Percentiles rank a stretch among this genome's conserved stretches.
phyloP scores from a whole-genome alignment of 345 rosid species.

The Sisymbrium altissimum region DNA sequence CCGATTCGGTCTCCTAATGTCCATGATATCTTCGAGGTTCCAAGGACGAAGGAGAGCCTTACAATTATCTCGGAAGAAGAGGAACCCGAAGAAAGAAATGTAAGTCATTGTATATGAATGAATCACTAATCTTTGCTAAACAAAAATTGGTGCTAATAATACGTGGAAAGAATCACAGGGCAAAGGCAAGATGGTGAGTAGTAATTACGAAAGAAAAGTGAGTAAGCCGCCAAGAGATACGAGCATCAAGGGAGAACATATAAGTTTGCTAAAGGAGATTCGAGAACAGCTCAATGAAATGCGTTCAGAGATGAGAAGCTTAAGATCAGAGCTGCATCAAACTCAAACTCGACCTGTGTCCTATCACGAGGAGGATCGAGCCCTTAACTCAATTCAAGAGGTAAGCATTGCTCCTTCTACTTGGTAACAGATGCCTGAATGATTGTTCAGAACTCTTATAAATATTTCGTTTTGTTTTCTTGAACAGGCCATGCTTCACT shows the following conservation, averaged over 20 bases:
- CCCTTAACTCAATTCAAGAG: slow-evolving; percentile 28
- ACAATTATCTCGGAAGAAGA: slow-evolving; percentile 39
- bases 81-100: slow-evolving; percentile 25
- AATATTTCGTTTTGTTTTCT: slow-evolving; percentile 9
- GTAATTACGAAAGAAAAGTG: slow-evolving; percentile 34
- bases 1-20: slow-evolving; percentile 29
- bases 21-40: slow-evolving; percentile 71
- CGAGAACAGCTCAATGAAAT: slow-evolving; percentile 59
- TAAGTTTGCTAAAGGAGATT: slow-evolving; percentile 62
- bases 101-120: not conserved
- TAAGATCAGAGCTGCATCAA: slow-evolving; percentile 37
- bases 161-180: slow-evolving; percentile 20
- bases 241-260: slow-evolving; percentile 32
- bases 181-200: slow-evolving; percentile 40
- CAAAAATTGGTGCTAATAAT: not conserved
- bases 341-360: slow-evolving; percentile 25
- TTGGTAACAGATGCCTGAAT: not conserved
- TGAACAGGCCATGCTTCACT: slow-evolving; percentile 77
- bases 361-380: slow-evolving; percentile 44
- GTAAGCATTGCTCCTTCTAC: slow-evolving; percentile 1
- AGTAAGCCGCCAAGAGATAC: slow-evolving; percentile 36
- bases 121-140: not conserved
- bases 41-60: slow-evolving; percentile 34
- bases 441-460: not conserved
- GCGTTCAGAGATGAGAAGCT: slow-evolving; percentile 52